Evolutionary conservation across 129 eudicot genomes (phyloP).

Genomic region (Solidago caesia): DNA sequence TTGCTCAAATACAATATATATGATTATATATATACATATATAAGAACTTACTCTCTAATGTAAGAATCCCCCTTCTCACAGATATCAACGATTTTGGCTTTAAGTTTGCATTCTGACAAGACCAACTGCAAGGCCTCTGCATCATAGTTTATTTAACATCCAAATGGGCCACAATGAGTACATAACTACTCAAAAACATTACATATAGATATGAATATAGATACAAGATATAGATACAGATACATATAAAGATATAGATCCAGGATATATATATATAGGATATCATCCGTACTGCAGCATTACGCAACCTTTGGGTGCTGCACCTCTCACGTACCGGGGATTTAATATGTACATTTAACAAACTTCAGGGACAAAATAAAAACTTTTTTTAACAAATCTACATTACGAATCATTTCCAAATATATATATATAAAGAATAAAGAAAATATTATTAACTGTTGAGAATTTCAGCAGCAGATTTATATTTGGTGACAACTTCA

Average conservation of each 20-base stretch:
- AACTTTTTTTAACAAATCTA: not conserved
- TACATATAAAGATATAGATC: not conserved
- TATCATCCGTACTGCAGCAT: no score
- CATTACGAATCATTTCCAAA: no score
- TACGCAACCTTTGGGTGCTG: no score
- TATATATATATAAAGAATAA: not conserved
- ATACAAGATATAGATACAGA: not conserved
- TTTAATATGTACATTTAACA: not conserved
- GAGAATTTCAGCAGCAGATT: conserved; percentile 88
- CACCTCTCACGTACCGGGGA: no score
- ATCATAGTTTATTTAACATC: not conserved
- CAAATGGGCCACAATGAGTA: not conserved
- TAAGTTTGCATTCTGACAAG: conserved; percentile 82
- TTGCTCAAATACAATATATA: not conserved
- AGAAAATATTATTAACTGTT: conserved; percentile 50
- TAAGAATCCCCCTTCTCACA: conserved; percentile 89
- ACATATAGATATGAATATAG: not conserved
- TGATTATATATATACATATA: not conserved
- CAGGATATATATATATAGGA: no score
- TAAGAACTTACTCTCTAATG: conserved; percentile 60
- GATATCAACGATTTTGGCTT: conserved; percentile 84
- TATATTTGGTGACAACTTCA: conserved; percentile 95
- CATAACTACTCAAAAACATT: not conserved
- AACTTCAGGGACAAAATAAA: no score
- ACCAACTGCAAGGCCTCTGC: conserved; percentile 95